Evolutionary conservation across 2,329 filamentous ascomycete genomes (phyloP), one percentile per base, ranked within the genome.

Genomic region (Sporothrix sp.): DNA sequence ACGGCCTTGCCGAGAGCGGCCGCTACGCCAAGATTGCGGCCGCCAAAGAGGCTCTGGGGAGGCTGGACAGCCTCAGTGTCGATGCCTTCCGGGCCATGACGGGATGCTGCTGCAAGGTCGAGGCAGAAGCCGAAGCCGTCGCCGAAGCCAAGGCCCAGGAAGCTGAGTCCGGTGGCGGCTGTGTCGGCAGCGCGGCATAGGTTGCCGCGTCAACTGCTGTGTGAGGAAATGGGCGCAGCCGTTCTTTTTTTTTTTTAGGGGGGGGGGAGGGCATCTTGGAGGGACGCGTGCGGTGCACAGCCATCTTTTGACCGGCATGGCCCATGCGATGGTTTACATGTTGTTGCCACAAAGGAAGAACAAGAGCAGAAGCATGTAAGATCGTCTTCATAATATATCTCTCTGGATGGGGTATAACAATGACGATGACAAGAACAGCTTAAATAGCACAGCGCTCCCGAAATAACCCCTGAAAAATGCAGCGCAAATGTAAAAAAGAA

Each of bases 21-120:
- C 74, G 85, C 42, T 85, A 89, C 65, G 88, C 87, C 0, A 90
- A 89, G 66, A 65, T 85, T 4, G 72, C 72, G 11, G 84, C 78
- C 1, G 82, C 84, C 11, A 76, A 80, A 57, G 68, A 69, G 54
- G 82, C 81, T 1, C 57, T 85, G 46, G 63, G 67, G 3, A 62
- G 63, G 51, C 53, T 84, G 30, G 60, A 70, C 44, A 65, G 58
- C 0, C 64, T 80, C 59, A 61, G 59, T 3, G 65, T 71, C 7
- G 71, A 71, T 8, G 76, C 82, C 49, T 95, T 85, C 54, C 72
- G 77, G 54, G 63, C 63, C 48, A 68, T 64, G 57, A 86, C 78
- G 60, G 68, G 68, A 1, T 95, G 89, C 59, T 66, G 77, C 56
- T 96, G 88, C 62, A 58, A 20, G 28, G 43, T n/a, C 20, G 37